Conservation (phyloP, 805 yeast genomes). For the Starmerella apicola region DNA sequence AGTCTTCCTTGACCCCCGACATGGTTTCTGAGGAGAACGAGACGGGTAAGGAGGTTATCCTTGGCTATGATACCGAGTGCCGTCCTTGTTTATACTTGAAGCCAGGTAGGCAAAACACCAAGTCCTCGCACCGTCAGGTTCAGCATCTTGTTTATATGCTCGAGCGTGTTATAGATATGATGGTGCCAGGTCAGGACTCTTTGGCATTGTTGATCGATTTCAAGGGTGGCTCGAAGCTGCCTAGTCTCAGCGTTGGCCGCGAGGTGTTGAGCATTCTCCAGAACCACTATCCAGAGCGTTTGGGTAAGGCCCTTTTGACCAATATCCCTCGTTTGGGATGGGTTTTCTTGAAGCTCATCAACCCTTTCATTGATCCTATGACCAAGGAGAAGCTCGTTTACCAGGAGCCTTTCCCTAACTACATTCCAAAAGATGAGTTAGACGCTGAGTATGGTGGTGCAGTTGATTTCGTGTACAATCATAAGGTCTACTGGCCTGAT, state of each 20-base stretch:
- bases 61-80: conserved; percentile 80
- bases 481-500: conserved; percentile 65
- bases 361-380: conserved; percentile 91
- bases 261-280: conserved; percentile 88
- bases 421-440: conserved; percentile 69
- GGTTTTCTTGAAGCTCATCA: conserved; percentile 80
- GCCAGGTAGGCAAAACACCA: conserved; percentile 94
- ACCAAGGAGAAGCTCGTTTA: conserved; percentile 88
- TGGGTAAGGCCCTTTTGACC: conserved; percentile 82
- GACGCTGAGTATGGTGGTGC: conserved; percentile 77
- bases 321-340: conserved; percentile 92
- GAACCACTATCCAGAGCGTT: conserved; percentile 93
- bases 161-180: conserved; percentile 82
- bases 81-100: conserved; percentile 88
- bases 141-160: conserved; percentile 88
- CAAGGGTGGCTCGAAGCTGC: conserved; percentile 67
- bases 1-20: conserved; percentile 25
- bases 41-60: conserved; percentile 82
- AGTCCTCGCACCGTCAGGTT: conserved; percentile 81
- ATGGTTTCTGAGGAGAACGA: conserved; percentile 52
- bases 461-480: conserved; percentile 73
- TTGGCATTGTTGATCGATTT: conserved; percentile 86
- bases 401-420: conserved; percentile 75
- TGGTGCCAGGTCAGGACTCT: conserved; percentile 95
- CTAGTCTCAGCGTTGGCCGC: conserved; percentile 79